Percentiles rank a stretch among this genome's conserved stretches.
Evolutionary conservation across 306 rosid genomes (phyloP).

Genomic region (Vachellia pachyceras): DNA sequence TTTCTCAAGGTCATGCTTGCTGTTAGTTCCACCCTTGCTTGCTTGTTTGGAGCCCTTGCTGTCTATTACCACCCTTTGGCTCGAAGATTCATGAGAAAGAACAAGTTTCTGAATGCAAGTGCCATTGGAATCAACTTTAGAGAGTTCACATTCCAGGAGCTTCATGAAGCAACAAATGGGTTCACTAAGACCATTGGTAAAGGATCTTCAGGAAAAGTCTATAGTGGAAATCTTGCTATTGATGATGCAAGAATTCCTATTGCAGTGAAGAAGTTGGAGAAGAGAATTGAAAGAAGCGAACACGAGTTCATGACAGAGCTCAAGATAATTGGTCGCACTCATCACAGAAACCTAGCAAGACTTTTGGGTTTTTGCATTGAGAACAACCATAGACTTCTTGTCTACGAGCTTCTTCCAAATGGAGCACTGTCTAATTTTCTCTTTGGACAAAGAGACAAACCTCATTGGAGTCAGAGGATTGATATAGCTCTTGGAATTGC

Average conservation of each 20-base stretch:
- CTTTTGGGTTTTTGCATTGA: conserved; percentile 47
- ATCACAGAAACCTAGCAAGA: conserved; percentile 48
- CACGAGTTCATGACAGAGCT: conserved; percentile 50
- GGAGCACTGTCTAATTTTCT: conserved; percentile 39
- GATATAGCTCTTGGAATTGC: conserved; percentile 46
- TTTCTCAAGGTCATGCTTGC: conserved; percentile 37
- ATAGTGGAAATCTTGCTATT: conserved; percentile 25
- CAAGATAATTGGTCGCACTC: conserved; percentile 44
- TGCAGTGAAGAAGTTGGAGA: conserved; percentile 47
- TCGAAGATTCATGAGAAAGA: conserved; percentile 29
- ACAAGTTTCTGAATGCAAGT: conserved; percentile 8
- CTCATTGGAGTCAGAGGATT: conserved; percentile 45
- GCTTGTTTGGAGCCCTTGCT: conserved; percentile 40
- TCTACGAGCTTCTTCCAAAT: conserved; percentile 47
- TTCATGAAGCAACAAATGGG: conserved; percentile 46
- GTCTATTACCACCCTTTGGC: conserved; percentile 42
- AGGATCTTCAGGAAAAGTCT: conserved; percentile 48
- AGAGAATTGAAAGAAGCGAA: conserved; percentile 35
- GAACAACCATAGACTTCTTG: conserved; percentile 36
- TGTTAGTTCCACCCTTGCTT: conserved; percentile 40
- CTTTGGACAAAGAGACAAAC: conserved; percentile 38
- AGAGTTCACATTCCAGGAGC: conserved; percentile 46
- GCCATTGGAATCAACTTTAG: conserved; percentile 48
- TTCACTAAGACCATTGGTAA: conserved; percentile 34
- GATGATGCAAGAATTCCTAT: conserved; percentile 34